Base-by-base conservation (phyloP, 2,329 filamentous ascomycete genomes). In the Onygena corvina region DNA sequence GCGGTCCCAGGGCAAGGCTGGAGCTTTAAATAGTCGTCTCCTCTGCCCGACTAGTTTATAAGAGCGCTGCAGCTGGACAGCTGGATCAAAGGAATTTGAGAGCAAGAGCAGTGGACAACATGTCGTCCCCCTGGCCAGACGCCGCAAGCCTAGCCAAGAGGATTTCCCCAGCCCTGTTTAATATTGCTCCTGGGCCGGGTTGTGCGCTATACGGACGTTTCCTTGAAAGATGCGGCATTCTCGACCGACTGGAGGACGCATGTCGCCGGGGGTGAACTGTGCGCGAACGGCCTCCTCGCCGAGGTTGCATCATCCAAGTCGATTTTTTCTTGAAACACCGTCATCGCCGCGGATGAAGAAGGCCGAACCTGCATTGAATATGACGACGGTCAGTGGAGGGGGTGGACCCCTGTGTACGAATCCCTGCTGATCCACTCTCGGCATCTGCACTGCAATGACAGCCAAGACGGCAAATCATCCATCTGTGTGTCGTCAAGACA, bases 391-490 rank as follows among this genome's bases (percentile, higher is more conserved):
- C 16, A 7, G 35, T 38, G 35, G 35, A 38, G n/a, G 8, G 14
- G 12, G n/a, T 35, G 14, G 12, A 35, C 18, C 33, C 14, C 18
- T 35, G n/a, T 35, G n/a, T 16, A 35, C 33, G 18, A 2, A 16
- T 7, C n/a, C 2, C 33, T 35, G 14, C n/a, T 12, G n/a, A 35
- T 35, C 18, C 14, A n/a, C 33, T 35, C 18, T 4, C 12, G 14
- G 14, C 18, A 14, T n/a, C 14, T 3, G 11, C n/a, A 23, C 21
- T 12, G 6, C 12, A 20, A 18, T 7, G 14, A 14, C 35, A 38
- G 35, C 35, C 35, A 38, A 38, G 35, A 12, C 35, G 16, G n/a
- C n/a, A n/a, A n/a, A n/a, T n/a, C 35, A 38, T 38, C 35, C 35
- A 3, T n/a, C n/a, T n/a, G n/a, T n/a, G n/a, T n/a, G n/a, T n/a